A percentile compares a stretch with the other conserved stretches of the same genome.
Conservation (phyloP, 108 stramenopile species). For the Cyclostephanos tholiformis region DNA sequence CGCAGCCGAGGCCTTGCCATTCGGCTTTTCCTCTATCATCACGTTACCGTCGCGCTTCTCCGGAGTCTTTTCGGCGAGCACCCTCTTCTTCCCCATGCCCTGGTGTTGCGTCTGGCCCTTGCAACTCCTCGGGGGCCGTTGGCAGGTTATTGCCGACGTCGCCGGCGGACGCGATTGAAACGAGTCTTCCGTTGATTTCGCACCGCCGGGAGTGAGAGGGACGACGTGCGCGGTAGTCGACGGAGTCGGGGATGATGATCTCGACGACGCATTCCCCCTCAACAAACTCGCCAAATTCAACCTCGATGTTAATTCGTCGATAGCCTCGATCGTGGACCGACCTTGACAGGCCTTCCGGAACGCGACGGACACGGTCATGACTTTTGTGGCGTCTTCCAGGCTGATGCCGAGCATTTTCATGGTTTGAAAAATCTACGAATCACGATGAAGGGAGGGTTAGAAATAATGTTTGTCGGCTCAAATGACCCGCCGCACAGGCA, state of each 20-base stretch:
- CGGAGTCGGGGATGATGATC: slow-evolving; percentile 28
- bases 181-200: slow-evolving; percentile 7
- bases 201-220: not conserved
- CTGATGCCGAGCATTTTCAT: slow-evolving; percentile 58
- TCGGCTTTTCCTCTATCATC: slow-evolving; percentile 5
- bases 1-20: slow-evolving; percentile 4
- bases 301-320: slow-evolving; percentile 58
- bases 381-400: slow-evolving; percentile 63
- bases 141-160: slow-evolving; percentile 12
- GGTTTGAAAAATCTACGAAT: slow-evolving; percentile 59
- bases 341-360: slow-evolving; percentile 41
- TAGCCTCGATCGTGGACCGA: slow-evolving; percentile 44
- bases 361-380: slow-evolving; percentile 60
- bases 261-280: slow-evolving; percentile 16
- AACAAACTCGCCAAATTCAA: slow-evolving; percentile 21
- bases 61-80: slow-evolving; percentile 23
- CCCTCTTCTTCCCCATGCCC: slow-evolving; percentile 29
- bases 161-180: not conserved
- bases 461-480: not conserved
- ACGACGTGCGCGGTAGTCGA: slow-evolving; percentile 11
- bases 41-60: slow-evolving; percentile 11
- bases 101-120: not conserved
- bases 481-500: not conserved
- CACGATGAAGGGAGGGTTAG: not conserved
- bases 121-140: not conserved